Base-by-base conservation (phyloP, 202 grass and related monocot genomes). In the Zizania palustris region DNA sequence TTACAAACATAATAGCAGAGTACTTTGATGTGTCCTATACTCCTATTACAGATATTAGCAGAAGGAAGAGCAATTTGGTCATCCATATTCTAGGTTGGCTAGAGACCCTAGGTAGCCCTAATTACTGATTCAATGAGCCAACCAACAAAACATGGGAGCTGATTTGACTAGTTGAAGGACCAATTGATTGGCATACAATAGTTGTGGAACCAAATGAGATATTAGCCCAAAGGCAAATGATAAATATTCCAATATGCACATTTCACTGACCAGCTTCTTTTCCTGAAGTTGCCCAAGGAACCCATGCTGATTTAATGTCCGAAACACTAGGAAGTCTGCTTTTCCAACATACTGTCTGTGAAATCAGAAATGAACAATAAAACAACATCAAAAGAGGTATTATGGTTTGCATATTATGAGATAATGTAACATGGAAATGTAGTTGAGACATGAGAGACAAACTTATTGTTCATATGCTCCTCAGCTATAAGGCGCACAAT, bases 401-500 rank as follows among this genome's bases (percentile, higher is more conserved):
- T 28, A 89, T 41, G 14, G 43, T 22, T 40, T 68, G 28, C 83
- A 84, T 38, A 79, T 64, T 66, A 72, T 65, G 61, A 43, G 61
- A 80, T 74, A 62, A 40, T 65, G 12, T 65, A 71, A 62, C 4
- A 78, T 72, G 60, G 53, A 67, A 81, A 64, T 53, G 21, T 28
- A 28, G 21, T 72, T 63, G 59, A 28, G 28, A 28, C 28, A 28
- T 28, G 28, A 58, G 64, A 33, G n/a, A 84, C 78, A 36, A 57
- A 99, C 92, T 93, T 99, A 72, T 99, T 99, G 73, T 84, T 93
- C 92, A 99, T 96, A 88, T 96, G 92, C 59, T 99, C 96, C 82
- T 99, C 85, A 44, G 92, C 83, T 85, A 99, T 93, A 56, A 99
- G 92, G 50, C 96, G 91, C 79, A 96, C 91, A 79, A 99, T 99